These are phyloP conservation scores for Naganishia liquefaciens DNA, from an alignment of 1,284 basidiomycete genomes.

Conservation along the genomic window DNA sequence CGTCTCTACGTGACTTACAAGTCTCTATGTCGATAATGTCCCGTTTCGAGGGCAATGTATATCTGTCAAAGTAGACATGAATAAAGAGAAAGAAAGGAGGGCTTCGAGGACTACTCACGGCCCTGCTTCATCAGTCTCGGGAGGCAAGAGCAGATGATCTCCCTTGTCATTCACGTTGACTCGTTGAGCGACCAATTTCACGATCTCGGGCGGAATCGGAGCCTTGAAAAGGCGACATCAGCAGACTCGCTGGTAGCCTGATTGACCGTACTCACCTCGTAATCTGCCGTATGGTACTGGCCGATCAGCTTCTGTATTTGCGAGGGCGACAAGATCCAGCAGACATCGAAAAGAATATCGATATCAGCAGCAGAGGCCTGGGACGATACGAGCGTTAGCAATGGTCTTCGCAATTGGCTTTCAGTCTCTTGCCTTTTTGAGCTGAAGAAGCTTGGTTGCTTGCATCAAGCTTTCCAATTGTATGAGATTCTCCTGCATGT, in stretches of 20 bases:
- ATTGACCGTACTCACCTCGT: conserved; percentile 65
- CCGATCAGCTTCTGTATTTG: conserved; percentile 99
- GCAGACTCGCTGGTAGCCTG: not conserved
- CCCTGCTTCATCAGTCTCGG: conserved; percentile 92
- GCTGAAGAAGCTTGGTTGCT: conserved; percentile 94
- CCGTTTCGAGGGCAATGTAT: conserved; percentile 50
- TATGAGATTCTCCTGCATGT: conserved; percentile 97
- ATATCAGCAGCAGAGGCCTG: conserved; percentile 89
- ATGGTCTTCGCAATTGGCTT: not conserved
- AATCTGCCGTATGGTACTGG: conserved; percentile 98
- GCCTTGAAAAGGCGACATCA: conserved; percentile 61
- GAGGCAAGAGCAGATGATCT: conserved; percentile 88
- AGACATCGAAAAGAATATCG: conserved; percentile 98
- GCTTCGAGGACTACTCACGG: conserved; percentile 57
- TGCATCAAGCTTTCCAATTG: conserved; percentile 99
- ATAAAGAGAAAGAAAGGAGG: not conserved
- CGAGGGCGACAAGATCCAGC: conserved; percentile 99
- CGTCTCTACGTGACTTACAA: conserved; percentile 42
- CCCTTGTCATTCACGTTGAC: conserved; percentile 92
- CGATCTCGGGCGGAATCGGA: conserved; percentile 92
- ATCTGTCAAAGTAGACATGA: conserved; percentile 31
- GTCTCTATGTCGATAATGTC: conserved; percentile 53
- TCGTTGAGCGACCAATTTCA: conserved; percentile 90
- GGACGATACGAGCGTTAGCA: not conserved
- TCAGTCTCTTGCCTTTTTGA: conserved; percentile 79